phyloP scores from a whole-genome alignment of 495 filamentous ascomycete genomes.

The Jackrogersella multiformis region DNA sequence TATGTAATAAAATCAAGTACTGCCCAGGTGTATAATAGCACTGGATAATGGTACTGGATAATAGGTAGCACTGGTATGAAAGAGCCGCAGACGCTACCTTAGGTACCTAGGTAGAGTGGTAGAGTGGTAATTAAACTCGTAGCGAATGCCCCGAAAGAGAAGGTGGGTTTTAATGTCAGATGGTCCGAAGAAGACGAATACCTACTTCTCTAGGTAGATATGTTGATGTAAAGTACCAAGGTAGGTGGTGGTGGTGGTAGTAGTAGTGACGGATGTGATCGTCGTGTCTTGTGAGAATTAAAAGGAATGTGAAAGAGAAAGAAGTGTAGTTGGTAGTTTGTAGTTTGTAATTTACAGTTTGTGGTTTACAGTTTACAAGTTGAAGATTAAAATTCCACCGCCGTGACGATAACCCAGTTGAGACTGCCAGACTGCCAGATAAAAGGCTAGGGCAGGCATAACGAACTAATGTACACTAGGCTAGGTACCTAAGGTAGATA shows the following conservation, averaged over 20 bases:
- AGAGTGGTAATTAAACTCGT: constrained; percentile 10
- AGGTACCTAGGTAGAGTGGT: background rate
- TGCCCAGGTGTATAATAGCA: too few relatives aligned
- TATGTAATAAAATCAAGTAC: constrained; percentile 3
- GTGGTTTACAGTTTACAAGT: background rate
- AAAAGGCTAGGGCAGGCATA: constrained; percentile 12
- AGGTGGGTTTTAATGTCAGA: constrained; percentile 5
- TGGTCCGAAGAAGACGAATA: background rate
- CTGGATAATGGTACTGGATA: too few relatives aligned
- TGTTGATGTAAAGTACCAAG: too few relatives aligned
- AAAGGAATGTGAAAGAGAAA: too few relatives aligned
- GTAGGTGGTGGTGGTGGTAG: too few relatives aligned
- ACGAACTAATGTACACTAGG: background rate
- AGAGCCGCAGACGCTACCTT: constrained; percentile 7
- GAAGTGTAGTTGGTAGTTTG: background rate
- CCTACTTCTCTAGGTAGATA: background rate
- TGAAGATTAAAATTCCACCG: constrained; percentile 8
- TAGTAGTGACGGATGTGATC: too few relatives aligned
- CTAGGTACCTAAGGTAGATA: background rate
- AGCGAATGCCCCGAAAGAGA: constrained; percentile 26
- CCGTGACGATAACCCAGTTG: constrained; percentile 7
- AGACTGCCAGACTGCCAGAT: too few relatives aligned
- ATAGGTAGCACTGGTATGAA: too few relatives aligned
- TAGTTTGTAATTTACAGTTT: background rate
- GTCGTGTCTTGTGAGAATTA: too few relatives aligned